Percentiles rank a stretch among this genome's conserved stretches.
These are phyloP conservation scores for Fusarium kyushuense DNA, from an alignment of 2,329 filamentous ascomycete species.

Conservation along the genomic window DNA sequence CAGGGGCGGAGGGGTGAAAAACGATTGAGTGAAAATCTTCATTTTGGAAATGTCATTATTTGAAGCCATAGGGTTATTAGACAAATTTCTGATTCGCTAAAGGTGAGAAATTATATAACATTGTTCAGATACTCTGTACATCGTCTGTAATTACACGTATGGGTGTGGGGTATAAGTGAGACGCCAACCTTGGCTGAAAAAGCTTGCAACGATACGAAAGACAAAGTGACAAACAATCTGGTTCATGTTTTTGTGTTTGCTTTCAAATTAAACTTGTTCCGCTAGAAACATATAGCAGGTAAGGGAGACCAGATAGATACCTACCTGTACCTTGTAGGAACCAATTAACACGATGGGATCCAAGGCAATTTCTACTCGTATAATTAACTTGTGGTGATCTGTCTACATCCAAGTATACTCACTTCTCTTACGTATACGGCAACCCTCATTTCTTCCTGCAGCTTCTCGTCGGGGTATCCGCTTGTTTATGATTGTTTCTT, in stretches of 20 bases:
- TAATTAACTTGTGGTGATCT: neutral
- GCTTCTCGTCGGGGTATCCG: neutral
- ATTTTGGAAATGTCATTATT: conserved; percentile 9
- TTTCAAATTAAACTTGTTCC: neutral
- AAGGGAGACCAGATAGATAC: neutral
- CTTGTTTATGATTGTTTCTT: conserved; percentile 25
- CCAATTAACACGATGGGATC: neutral
- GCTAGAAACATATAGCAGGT: neutral
- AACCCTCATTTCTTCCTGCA: neutral
- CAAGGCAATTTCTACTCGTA: neutral
- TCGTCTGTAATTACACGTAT: conserved; percentile 11
- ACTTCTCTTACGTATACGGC: neutral
- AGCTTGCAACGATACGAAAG: conserved; percentile 18
- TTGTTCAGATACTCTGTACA: no score
- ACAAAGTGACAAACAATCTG: conserved; percentile 11
- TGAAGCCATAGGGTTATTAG: conserved; percentile 1
- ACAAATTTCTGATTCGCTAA: conserved; percentile 28
- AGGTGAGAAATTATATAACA: conserved; percentile 25
- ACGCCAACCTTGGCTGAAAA: conserved; percentile 18
- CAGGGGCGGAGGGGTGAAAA: conserved; percentile 23
- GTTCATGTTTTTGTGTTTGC: conserved; percentile 4
- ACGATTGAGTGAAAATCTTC: conserved; percentile 14
- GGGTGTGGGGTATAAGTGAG: conserved; percentile 11
- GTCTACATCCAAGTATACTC: neutral
- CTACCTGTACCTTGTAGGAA: neutral